These are phyloP conservation scores for Mimosa bimucronata DNA, from an alignment of 306 rosid species.

Conservation along the genomic window DNA sequence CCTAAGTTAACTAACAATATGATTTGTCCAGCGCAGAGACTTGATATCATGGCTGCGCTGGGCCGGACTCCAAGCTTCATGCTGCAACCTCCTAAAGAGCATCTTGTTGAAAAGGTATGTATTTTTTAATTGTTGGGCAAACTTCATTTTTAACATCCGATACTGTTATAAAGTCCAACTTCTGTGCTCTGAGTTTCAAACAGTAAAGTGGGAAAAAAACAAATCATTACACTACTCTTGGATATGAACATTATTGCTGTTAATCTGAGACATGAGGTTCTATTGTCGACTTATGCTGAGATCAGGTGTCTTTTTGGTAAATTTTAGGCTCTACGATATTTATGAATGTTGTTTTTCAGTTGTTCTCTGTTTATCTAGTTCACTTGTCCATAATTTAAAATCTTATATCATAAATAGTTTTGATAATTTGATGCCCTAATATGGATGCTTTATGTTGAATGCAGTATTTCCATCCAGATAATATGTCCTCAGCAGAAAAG, in stretches of 20 bases:
- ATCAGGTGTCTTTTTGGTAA: neutral
- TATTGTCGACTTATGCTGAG: neutral
- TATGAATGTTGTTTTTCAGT: slow-evolving; percentile 3
- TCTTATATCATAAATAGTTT: slow-evolving; percentile 41
- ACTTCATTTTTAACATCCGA: neutral
- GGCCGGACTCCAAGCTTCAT: slow-evolving; percentile 54
- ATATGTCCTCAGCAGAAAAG: slow-evolving; percentile 87
- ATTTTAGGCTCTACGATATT: slow-evolving; percentile 5
- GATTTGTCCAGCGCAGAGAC: slow-evolving; percentile 53
- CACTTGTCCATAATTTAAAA: slow-evolving; percentile 51
- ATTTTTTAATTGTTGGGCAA: neutral
- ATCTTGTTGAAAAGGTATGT: slow-evolving; percentile 73
- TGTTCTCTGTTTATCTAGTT: neutral
- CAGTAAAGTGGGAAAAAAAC: neutral
- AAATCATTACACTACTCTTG: neutral
- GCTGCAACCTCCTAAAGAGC: slow-evolving; percentile 74
- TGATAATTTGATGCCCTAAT: slow-evolving; percentile 28
- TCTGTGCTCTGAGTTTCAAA: neutral
- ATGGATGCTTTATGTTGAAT: slow-evolving; percentile 36
- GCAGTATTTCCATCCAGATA: slow-evolving; percentile 93
- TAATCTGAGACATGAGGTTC: neutral
- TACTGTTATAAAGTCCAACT: neutral
- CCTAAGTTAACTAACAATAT: neutral
- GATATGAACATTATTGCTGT: neutral
- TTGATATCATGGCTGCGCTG: slow-evolving; percentile 44